Conservation (phyloP, 345 rosid genomes). For the Pugionium cornutum region DNA sequence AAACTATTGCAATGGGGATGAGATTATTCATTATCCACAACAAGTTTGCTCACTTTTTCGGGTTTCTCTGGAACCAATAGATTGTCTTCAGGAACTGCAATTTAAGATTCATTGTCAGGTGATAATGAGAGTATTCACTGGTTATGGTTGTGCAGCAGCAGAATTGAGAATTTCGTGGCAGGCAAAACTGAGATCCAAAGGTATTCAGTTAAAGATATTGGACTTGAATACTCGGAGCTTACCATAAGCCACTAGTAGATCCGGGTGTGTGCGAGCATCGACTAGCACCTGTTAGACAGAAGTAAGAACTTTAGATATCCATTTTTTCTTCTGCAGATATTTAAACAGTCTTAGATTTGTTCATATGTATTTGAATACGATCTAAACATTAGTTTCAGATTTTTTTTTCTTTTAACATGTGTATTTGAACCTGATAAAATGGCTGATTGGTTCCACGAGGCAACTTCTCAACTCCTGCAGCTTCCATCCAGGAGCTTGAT, state of each 20-base stretch:
- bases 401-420: background rate
- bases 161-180: background rate
- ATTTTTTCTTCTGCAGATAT: background rate
- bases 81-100: constrained; percentile 89
- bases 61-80: constrained; percentile 64
- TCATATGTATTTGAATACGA: constrained; percentile 12
- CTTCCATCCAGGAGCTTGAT: constrained; percentile 85
- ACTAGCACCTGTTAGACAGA: constrained; percentile 66
- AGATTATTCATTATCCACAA: background rate
- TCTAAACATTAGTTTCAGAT: constrained; percentile 1
- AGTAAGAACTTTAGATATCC: constrained; percentile 23
- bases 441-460: constrained; percentile 75
- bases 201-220: background rate
- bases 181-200: constrained; percentile 1
- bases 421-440: constrained; percentile 79
- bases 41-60: constrained; percentile 53
- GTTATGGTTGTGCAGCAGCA: constrained; percentile 1
- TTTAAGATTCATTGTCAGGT: constrained; percentile 21
- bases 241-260: constrained; percentile 88
- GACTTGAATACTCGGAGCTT: constrained; percentile 26
- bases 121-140: background rate
- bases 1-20: constrained; percentile 10
- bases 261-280: constrained; percentile 68
- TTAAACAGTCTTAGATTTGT: background rate
- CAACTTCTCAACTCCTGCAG: constrained; percentile 76